Evolutionary conservation across 495 filamentous ascomycete genomes (phyloP).

Genomic region (Hypoxylon fragiforme): DNA sequence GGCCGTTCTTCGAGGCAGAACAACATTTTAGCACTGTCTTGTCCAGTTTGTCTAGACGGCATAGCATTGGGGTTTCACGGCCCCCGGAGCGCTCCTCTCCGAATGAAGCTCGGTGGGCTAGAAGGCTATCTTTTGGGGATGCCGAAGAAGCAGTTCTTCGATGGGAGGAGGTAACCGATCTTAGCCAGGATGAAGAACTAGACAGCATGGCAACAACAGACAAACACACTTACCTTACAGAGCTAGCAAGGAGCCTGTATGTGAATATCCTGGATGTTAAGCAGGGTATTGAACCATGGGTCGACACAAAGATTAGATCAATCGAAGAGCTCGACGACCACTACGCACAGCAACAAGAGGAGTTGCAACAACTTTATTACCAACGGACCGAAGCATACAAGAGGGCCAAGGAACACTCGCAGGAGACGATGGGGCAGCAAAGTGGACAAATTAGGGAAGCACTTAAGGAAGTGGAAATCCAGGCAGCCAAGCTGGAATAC

Average conservation of each 20-base stretch:
- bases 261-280: slow-evolving; percentile 52
- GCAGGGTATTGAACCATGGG: slow-evolving; percentile 64
- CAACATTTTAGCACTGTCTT: slow-evolving; percentile 29
- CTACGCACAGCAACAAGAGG: slow-evolving; percentile 61
- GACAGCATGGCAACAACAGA: slow-evolving; percentile 39
- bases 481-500: slow-evolving; percentile 90
- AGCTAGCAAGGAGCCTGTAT: slow-evolving; percentile 64
- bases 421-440: slow-evolving; percentile 70
- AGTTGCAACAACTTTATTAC: slow-evolving; percentile 68
- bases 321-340: slow-evolving; percentile 66
- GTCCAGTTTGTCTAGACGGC: slow-evolving; percentile 46
- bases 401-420: slow-evolving; percentile 63
- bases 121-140: slow-evolving; percentile 83
- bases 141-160: slow-evolving; percentile 85
- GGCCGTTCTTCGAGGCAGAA: slow-evolving; percentile 43
- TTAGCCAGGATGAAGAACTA: slow-evolving; percentile 32
- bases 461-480: slow-evolving; percentile 78
- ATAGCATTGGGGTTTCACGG: slow-evolving; percentile 51
- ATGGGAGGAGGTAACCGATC: slow-evolving; percentile 59
- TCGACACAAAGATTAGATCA: slow-evolving; percentile 60
- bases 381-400: slow-evolving; percentile 68
- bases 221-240: slow-evolving; percentile 43
- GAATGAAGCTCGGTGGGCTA: slow-evolving; percentile 67
- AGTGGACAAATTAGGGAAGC: slow-evolving; percentile 67
- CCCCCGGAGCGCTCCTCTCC: slow-evolving; percentile 37